Evolutionary conservation across 495 filamentous ascomycete genomes (phyloP).

Genomic region (Immersiella caudata): DNA sequence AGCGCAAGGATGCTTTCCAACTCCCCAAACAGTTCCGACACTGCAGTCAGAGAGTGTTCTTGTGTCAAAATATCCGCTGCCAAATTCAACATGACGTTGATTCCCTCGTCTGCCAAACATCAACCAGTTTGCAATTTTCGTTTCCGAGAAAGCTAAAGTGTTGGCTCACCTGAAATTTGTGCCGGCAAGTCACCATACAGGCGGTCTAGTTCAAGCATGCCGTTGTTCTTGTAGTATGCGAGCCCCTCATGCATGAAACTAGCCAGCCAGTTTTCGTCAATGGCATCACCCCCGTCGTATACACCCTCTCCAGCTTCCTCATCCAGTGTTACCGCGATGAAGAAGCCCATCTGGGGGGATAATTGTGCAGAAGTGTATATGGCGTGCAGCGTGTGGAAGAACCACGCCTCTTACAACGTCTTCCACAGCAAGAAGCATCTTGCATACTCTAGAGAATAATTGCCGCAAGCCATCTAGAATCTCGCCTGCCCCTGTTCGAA

Average conservation of each 20-base stretch:
- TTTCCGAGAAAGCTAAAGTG: background rate
- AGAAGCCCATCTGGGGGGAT: conserved; percentile 91
- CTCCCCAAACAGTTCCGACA: conserved; percentile 81
- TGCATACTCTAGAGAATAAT: conserved; percentile 74
- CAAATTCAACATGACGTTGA: conserved; percentile 83
- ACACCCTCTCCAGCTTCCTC: conserved; percentile 60
- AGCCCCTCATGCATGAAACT: conserved; percentile 73
- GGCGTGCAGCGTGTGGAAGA: conserved; percentile 59
- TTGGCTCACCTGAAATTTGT: conserved; percentile 68
- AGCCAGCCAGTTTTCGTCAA: conserved; percentile 68
- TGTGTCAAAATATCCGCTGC: conserved; percentile 71
- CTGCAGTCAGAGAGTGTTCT: conserved; percentile 64
- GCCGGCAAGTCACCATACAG: conserved; percentile 84
- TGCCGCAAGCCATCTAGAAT: conserved; percentile 78
- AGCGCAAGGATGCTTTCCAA: conserved; percentile 87
- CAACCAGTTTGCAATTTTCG: background rate
- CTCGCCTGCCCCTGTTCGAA: conserved; percentile 71
- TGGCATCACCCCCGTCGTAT: conserved; percentile 63
- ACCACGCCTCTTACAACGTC: conserved; percentile 61
- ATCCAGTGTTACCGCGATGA: conserved; percentile 74
- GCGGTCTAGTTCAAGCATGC: conserved; percentile 82
- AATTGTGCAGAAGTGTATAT: conserved; percentile 70
- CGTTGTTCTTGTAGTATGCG: conserved; percentile 84
- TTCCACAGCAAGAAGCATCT: conserved; percentile 69
- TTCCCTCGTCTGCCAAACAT: conserved; percentile 70